These are phyloP conservation scores for Russula brevipes DNA, from an alignment of 768 basidiomycete genomes.

Conservation along the genomic window DNA sequence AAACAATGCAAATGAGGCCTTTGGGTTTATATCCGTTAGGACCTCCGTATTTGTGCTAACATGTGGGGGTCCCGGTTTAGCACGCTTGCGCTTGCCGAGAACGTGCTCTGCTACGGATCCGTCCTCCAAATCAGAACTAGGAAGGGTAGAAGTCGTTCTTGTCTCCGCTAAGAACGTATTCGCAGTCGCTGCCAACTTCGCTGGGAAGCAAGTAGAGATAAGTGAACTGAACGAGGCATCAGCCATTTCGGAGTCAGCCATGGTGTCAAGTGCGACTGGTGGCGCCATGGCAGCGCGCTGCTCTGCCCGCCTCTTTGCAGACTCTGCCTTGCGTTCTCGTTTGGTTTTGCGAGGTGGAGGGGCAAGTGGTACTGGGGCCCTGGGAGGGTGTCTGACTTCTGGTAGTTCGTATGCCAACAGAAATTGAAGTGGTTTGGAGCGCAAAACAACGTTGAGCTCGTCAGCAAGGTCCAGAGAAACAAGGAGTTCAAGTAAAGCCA, in stretches of 20 bases:
- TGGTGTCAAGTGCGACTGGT: not conserved
- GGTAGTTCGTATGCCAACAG: conserved; percentile 67
- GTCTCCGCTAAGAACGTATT: not conserved
- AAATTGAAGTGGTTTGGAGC: conserved; percentile 55
- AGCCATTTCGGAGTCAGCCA: conserved; percentile 26
- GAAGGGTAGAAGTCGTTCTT: not conserved
- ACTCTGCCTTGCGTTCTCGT: conserved; percentile 21
- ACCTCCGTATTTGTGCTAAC: conserved; percentile 46
- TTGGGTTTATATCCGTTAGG: conserved; percentile 66
- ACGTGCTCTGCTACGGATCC: conserved; percentile 10
- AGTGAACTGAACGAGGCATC: conserved; percentile 43
- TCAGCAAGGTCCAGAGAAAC: conserved; percentile 51
- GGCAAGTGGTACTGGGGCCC: conserved; percentile 43
- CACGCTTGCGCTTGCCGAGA: conserved; percentile 22
- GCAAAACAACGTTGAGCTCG: conserved; percentile 50
- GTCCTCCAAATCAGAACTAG: not conserved
- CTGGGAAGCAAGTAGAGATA: conserved; percentile 35
- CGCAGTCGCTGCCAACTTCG: conserved; percentile 6
- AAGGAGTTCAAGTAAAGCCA: conserved; percentile 53
- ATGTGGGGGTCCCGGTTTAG: conserved; percentile 25
- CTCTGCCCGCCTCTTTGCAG: conserved; percentile 15
- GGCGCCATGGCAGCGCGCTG: not conserved
- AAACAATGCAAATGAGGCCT: conserved; percentile 74
- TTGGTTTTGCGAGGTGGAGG: conserved; percentile 35
- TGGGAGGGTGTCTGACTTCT: conserved; percentile 53